Evolutionary conservation across 2,329 filamentous ascomycete species (phyloP).

Genomic region (Cladobotryum mycophilum): DNA sequence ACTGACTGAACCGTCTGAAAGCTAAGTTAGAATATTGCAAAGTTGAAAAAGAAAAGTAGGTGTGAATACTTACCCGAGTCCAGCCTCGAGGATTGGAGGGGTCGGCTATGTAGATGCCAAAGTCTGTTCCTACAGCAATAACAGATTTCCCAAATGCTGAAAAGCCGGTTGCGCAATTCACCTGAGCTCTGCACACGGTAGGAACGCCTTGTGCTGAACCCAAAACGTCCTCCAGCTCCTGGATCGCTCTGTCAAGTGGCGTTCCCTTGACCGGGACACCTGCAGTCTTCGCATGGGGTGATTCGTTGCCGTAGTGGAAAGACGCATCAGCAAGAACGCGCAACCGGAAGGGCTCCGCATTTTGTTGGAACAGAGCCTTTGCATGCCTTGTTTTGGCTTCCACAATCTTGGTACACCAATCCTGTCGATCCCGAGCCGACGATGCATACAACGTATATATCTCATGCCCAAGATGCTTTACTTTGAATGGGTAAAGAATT

Average conservation of each 20-base stretch:
- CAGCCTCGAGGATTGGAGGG: slow-evolving; percentile 85
- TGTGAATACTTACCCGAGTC: slow-evolving; percentile 60
- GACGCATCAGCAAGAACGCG: slow-evolving; percentile 88
- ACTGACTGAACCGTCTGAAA: slow-evolving; percentile 65
- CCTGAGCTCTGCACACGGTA: slow-evolving; percentile 74
- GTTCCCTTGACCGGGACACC: slow-evolving; percentile 81
- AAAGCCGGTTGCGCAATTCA: slow-evolving; percentile 93
- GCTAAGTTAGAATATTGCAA: background rate
- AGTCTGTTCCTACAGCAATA: slow-evolving; percentile 92
- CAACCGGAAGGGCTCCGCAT: slow-evolving; percentile 90
- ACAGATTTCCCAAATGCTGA: slow-evolving; percentile 76
- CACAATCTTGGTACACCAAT: slow-evolving; percentile 92
- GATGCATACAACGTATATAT: slow-evolving; percentile 86
- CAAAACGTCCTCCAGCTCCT: slow-evolving; percentile 76
- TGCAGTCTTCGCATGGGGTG: slow-evolving; percentile 52
- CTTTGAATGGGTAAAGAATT: slow-evolving; percentile 86
- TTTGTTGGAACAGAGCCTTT: slow-evolving; percentile 79
- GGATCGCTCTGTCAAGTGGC: slow-evolving; percentile 82
- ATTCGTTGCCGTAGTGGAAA: slow-evolving; percentile 69
- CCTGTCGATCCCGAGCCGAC: slow-evolving; percentile 64
- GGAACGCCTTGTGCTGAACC: slow-evolving; percentile 63
- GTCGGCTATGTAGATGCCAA: slow-evolving; percentile 85
- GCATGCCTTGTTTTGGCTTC: slow-evolving; percentile 94
- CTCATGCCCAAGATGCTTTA: slow-evolving; percentile 93
- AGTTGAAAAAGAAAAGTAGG: background rate